A percentile compares a stretch with the other conserved stretches of the same genome.
These are phyloP conservation scores for Pseudogymnoascus sp. DNA, from an alignment of 2,329 filamentous ascomycete species.

Conservation along the genomic window DNA sequence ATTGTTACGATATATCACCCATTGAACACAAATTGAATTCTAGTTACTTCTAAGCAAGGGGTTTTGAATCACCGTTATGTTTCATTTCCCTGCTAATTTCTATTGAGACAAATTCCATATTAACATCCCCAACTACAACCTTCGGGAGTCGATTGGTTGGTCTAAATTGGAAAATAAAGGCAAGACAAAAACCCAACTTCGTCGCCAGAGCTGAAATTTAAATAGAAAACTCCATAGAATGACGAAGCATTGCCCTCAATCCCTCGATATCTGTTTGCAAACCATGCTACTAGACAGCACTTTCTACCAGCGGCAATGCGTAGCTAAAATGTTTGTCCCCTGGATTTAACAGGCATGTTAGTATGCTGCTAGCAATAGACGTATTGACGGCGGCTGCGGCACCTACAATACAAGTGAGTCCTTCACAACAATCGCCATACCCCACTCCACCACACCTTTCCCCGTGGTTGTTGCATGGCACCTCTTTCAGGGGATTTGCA, in stretches of 20 bases:
- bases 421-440: neutral
- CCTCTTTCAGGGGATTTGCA: neutral
- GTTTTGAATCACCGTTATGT: neutral
- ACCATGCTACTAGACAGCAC: neutral
- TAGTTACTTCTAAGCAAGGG: neutral
- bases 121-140: neutral
- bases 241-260: neutral
- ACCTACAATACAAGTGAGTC: neutral
- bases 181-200: neutral
- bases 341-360: neutral
- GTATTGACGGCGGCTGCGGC: neutral
- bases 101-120: neutral
- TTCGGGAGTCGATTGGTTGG: neutral
- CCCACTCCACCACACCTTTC: neutral
- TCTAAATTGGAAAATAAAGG: neutral
- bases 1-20: neutral
- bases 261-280: neutral
- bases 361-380: neutral
- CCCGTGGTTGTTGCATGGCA: neutral
- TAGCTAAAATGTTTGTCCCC: neutral
- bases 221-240: neutral
- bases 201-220: neutral
- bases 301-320: neutral
- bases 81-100: neutral
- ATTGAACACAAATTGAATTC: neutral